Base-by-base conservation (phyloP, 495 filamentous ascomycete species). In the Zalerion maritima region DNA sequence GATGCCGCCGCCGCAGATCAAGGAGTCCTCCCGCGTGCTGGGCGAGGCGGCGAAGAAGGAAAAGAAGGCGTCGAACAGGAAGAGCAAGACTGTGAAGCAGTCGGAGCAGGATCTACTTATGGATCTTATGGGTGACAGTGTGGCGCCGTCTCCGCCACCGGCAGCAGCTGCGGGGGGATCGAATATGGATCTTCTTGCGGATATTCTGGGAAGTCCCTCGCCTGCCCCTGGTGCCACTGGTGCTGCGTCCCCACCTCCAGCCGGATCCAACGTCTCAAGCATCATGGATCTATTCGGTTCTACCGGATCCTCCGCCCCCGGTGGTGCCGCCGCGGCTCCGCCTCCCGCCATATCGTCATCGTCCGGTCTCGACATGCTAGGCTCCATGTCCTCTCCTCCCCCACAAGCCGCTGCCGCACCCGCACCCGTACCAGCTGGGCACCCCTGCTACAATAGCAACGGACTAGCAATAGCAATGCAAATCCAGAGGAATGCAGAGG, bases 1-100 rank as follows among this genome's bases (percentile, higher is more conserved):
- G 47, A 97, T 97, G 89, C 89, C 89, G 8, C 71, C 87, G 2
- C 89, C 89, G 5, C 86, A 96, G 49, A 94, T 96, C 42, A 82
- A 84, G 30, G 89, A 97, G 50, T 78, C 86, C 46, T 84, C 85
- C 31, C 62, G 87, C 21, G 83, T 93, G 5, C 59, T 94, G 9
- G 83, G 86, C n/a, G 80, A 87, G 41, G 75, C 81, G 5, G 57
- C 74, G 28, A 86, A 80, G 64, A 91, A 87, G 57, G 67, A 72
- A 26, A 74, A 72, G 43, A 82, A 81, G 48, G 72, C 71, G 21
- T 60, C 73, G 18, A 80, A 75, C 41, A 64, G 69, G 42, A 91
- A 81, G 54, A 66, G 72, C 16, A 91, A 81, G 49, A 75, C 73
- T 3, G 60, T 69, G 29, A 87, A 91, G 47, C 74, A 75, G 14